These are phyloP conservation scores for Micromonas pusilla DNA, from an alignment of 139 green algal genomes.

Conservation along the genomic window DNA sequence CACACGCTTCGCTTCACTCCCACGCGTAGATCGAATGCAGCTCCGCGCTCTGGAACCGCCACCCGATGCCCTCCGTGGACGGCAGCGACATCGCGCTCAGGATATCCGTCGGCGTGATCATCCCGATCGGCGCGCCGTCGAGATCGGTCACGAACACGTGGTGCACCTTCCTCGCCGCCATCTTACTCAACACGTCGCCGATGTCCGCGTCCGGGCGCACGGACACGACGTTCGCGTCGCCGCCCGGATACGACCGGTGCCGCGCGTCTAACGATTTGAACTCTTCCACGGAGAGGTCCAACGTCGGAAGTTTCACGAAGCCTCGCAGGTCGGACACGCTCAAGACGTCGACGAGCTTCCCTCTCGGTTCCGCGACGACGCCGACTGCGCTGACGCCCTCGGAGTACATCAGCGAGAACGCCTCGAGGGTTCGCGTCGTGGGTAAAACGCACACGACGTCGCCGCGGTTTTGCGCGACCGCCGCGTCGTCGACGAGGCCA, in stretches of 20 bases:
- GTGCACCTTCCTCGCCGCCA: not conserved
- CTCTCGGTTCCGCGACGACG: not conserved
- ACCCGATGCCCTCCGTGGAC: not conserved
- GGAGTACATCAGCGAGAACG: conserved; percentile 5
- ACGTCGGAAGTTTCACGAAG: not conserved
- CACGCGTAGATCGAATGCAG: not conserved
- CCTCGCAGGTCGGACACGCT: not conserved
- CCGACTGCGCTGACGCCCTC: not conserved
- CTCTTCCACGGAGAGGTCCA: not conserved
- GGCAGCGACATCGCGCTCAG: not conserved
- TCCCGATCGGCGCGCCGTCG: not conserved
- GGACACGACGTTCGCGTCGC: not conserved
- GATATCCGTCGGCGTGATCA: conserved; percentile 18
- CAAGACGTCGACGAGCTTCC: conserved; percentile 4
- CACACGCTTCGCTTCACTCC: too few relatives aligned
- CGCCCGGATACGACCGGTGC: too few relatives aligned
- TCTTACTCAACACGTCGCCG: not conserved
- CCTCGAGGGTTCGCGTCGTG: not conserved
- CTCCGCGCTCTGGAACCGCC: not conserved
- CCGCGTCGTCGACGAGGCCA: not conserved
- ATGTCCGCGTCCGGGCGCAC: not conserved
- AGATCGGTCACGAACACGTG: conserved; percentile 15
- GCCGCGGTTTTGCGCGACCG: not conserved
- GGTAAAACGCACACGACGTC: not conserved
- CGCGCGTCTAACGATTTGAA: not conserved